Conservation (phyloP, 108 stramenopile species). For the Skeletonema marinoi region DNA sequence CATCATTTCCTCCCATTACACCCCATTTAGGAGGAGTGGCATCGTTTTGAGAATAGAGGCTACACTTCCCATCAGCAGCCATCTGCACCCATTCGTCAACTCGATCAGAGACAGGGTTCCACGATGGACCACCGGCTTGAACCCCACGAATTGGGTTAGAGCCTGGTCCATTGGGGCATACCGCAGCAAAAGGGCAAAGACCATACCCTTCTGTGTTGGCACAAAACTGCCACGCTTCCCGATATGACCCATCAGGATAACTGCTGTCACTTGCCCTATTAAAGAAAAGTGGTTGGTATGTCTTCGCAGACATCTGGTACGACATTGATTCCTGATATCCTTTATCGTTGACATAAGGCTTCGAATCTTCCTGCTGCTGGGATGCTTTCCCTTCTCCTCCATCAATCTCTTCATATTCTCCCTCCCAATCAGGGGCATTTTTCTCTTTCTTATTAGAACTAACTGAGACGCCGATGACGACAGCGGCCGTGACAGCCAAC, state of each 20-base stretch:
- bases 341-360: background rate
- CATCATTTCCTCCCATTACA: background rate
- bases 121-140: background rate
- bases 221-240: slow-evolving; percentile 22
- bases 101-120: slow-evolving; percentile 13
- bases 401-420: background rate
- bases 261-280: background rate
- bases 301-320: background rate
- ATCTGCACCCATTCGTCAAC: slow-evolving; percentile 26
- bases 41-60: background rate
- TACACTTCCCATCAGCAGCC: slow-evolving; percentile 7
- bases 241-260: slow-evolving; percentile 17
- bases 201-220: slow-evolving; percentile 2
- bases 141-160: slow-evolving; percentile 13
- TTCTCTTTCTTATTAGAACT: background rate
- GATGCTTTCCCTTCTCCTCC: background rate
- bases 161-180: slow-evolving; percentile 19
- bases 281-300: background rate
- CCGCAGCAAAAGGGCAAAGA: slow-evolving; percentile 18
- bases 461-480: background rate
- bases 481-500: background rate
- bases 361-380: background rate
- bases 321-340: background rate
- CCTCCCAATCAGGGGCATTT: slow-evolving; percentile 1
- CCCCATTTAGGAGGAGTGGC: slow-evolving; percentile 30